Evolutionary conservation across 2,329 filamentous ascomycete species (phyloP).

Genomic region (Neurospora crassa): DNA sequence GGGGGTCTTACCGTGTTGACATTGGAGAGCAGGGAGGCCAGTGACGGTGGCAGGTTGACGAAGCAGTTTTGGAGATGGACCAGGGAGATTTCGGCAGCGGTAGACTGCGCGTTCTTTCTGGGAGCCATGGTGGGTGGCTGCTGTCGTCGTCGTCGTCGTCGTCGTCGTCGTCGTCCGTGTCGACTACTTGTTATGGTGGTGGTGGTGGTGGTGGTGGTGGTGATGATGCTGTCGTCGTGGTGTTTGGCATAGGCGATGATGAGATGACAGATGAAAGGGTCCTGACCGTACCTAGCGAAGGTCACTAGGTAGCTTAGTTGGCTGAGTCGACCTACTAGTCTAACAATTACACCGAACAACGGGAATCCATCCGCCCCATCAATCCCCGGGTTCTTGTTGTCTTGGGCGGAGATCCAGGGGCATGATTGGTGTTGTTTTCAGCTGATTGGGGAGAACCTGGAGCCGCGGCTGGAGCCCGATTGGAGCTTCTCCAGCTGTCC

Average conservation of each 20-base stretch:
- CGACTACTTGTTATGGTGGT: background rate
- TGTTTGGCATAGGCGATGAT: background rate
- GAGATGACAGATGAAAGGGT: background rate
- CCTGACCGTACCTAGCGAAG: background rate
- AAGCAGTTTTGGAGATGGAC: slow-evolving; percentile 89
- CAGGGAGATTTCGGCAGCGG: slow-evolving; percentile 73
- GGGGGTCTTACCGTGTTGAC: slow-evolving; percentile 66
- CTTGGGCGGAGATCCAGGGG: background rate
- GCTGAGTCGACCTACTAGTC: background rate
- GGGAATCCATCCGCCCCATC: background rate
- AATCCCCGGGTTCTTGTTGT: background rate
- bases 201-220: background rate
- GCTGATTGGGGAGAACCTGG: background rate
- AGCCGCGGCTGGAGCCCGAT: background rate
- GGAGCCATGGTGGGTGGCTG: slow-evolving; percentile 30
- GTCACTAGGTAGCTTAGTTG: too few species aligned
- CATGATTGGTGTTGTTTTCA: background rate
- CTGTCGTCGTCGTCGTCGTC: background rate
- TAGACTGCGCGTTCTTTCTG: slow-evolving; percentile 49
- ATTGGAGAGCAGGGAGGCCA: slow-evolving; percentile 79
- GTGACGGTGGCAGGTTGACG: slow-evolving; percentile 77
- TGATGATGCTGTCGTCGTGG: background rate
- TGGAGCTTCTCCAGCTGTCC: background rate
- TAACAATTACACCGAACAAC: background rate
- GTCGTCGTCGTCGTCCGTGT: background rate